Evolutionary conservation across 768 basidiomycete species (phyloP).

Genomic region (Cyclocybe aegerita): DNA sequence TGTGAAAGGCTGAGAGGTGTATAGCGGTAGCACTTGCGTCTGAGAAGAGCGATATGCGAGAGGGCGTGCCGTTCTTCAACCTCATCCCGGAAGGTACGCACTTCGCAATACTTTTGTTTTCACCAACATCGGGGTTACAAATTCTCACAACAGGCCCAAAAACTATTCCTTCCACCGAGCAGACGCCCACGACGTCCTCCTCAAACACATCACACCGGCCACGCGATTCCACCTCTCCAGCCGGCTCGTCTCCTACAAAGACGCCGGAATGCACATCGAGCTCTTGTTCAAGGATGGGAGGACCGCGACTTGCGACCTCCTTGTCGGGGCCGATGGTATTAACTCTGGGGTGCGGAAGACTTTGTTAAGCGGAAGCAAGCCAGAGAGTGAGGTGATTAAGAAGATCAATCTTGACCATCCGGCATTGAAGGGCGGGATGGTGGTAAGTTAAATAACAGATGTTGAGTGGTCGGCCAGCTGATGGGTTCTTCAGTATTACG

Average conservation of each 20-base stretch:
- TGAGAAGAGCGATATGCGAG: conserved; percentile 14
- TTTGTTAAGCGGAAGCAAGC: conserved; percentile 13
- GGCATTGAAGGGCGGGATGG: conserved; percentile 22
- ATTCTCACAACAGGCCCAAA: conserved; percentile 14
- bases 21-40: conserved; percentile 5
- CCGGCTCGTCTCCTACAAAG: conserved; percentile 41
- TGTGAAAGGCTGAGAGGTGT: too few relatives aligned
- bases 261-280: conserved; percentile 20
- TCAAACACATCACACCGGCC: conserved; percentile 37
- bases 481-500: conserved; percentile 11
- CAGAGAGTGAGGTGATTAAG: conserved; percentile 17
- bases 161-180: conserved; percentile 40
- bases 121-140: conserved; percentile 19
- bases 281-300: conserved; percentile 47
- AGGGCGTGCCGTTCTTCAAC: conserved; percentile 9
- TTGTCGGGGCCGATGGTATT: conserved; percentile 41
- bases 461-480: background rate
- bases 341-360: conserved; percentile 31
- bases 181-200: conserved; percentile 48
- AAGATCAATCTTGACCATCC: conserved; percentile 22
- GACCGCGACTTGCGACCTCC: conserved; percentile 45
- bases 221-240: conserved; percentile 38
- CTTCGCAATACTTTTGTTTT: conserved; percentile 14
- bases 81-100: conserved; percentile 13
- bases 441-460: conserved; percentile 17